These are phyloP conservation scores for Plasmodium vivax DNA, from an alignment of 169 alveolate genomes.

Conservation along the genomic window DNA sequence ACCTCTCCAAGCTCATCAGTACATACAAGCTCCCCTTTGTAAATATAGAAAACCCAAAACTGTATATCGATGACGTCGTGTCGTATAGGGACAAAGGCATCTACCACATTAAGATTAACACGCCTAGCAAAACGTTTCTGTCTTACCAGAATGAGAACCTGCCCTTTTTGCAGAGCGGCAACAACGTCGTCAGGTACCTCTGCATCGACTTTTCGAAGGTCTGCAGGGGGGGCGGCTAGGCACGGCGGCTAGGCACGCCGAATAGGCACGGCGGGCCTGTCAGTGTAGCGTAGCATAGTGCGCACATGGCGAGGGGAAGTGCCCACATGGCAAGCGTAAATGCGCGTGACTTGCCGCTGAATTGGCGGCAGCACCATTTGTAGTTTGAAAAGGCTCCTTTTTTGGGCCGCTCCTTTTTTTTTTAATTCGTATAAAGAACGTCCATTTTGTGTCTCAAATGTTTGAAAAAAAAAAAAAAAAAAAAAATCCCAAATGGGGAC, in stretches of 20 bases:
- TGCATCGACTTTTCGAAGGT: constrained; percentile 52
- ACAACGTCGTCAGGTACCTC: constrained; percentile 24
- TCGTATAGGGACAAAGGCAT: constrained; percentile 33
- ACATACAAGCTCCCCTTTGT: constrained; percentile 47
- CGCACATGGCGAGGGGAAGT: too few species aligned
- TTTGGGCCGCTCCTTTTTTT: background rate
- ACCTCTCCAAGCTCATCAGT: constrained; percentile 6
- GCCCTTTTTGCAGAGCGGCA: constrained; percentile 25
- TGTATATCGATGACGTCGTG: constrained; percentile 40
- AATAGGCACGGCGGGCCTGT: background rate
- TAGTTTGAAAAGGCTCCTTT: background rate
- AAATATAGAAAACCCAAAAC: constrained; percentile 28
- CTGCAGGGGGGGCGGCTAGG: background rate
- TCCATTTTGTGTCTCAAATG: background rate
- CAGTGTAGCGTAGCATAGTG: background rate
- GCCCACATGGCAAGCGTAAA: background rate
- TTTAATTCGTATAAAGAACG: background rate
- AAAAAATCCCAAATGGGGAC: background rate
- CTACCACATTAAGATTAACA: constrained; percentile 47
- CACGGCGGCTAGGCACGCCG: too few species aligned
- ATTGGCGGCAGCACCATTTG: background rate
- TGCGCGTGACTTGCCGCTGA: background rate
- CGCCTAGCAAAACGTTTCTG: constrained; percentile 39
- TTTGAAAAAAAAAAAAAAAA: background rate
- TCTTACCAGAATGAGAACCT: constrained; percentile 44